Evolutionary conservation across 306 rosid genomes (phyloP).

Genomic region (Begonia masoniana): DNA sequence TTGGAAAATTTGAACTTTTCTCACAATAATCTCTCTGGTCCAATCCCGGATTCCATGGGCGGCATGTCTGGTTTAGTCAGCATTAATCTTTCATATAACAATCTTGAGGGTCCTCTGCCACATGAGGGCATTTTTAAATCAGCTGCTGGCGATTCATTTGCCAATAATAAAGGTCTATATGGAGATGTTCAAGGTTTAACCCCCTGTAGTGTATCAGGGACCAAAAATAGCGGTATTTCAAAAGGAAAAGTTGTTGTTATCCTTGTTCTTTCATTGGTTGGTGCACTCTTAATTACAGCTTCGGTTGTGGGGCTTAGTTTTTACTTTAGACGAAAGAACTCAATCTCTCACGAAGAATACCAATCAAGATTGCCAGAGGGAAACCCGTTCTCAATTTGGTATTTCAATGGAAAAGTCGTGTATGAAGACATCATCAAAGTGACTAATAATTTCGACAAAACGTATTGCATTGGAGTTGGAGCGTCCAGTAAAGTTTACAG

Average conservation of each 20-base stretch:
- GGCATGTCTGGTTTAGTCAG: slow-evolving; percentile 28
- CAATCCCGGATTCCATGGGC: slow-evolving; percentile 18
- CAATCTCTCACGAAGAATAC: not conserved
- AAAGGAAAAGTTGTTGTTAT: slow-evolving; percentile 10
- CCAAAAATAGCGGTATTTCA: slow-evolving; percentile 5
- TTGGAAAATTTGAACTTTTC: slow-evolving; percentile 42
- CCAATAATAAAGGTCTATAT: slow-evolving; percentile 27
- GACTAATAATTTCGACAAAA: slow-evolving; percentile 21
- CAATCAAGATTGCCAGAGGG: not conserved
- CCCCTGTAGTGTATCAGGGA: slow-evolving; percentile 11
- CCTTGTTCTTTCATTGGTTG: slow-evolving; percentile 20
- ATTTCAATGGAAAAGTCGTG: slow-evolving; percentile 28
- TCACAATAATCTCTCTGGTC: no score
- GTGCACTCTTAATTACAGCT: slow-evolving; percentile 9
- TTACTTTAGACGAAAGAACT: slow-evolving; percentile 7
- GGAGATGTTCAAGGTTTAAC: slow-evolving; percentile 17
- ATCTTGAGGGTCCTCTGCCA: slow-evolving; percentile 35
- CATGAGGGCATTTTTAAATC: slow-evolving; percentile 20
- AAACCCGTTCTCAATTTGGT: slow-evolving; percentile 23
- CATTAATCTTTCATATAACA: slow-evolving; percentile 34
- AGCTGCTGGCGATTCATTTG: slow-evolving; percentile 17
- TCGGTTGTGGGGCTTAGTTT: slow-evolving; percentile 3
- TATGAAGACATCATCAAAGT: slow-evolving; percentile 30
- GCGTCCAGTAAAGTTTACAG: slow-evolving; percentile 27
- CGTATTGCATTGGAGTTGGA: slow-evolving; percentile 31